Base-by-base conservation (phyloP, 129 eudicot genomes). In the Flaveria brownii region DNA sequence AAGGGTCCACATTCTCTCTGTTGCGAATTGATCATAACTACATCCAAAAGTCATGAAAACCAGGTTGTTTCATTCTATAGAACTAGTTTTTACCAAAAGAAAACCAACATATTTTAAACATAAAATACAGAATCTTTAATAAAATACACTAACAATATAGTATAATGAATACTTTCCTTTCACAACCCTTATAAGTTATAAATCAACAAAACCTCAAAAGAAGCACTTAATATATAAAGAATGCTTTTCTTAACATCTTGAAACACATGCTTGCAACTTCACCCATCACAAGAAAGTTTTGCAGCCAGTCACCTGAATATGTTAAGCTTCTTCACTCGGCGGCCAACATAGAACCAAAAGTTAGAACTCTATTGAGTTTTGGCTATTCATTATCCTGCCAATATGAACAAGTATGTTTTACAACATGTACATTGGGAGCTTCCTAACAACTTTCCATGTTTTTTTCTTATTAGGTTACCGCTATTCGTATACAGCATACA, bases 241-340 rank as follows among this genome's bases (percentile, higher is more conserved):
- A 30, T 30, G 36, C 4, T 30, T 30, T 60, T 74, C 59, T 26
- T 43, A 25, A 9, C 25, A 43, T 59, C 60, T 43, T 17, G 36
- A 25, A 17, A 1, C 11, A 50, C 49, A 63, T 71, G 28, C 33
- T 51, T 57, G 43, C 57, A 73, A 15, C 56, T 73, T 41, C 77
- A 22, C 9, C 68, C 41, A 7, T 59, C 57, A 56, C 23, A 57
- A 14, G 22, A 57, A 23, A 22, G 26, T 22, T 57, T n/a, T 57
- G 68, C 20, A 49, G 13, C 64, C 69, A 43, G 14, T 61, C 70
- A 22, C 70, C 50, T 73, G 77, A 56, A 74, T 1, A 60, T 45
- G 15, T 57, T 5, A 39, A 60, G 14, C 62, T 50, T 50, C 62
- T 49, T 20, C 68, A 14, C 41, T 57, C 43, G 2, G 56, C 3